Evolutionary conservation across 2,329 filamentous ascomycete species (phyloP), one percentile per base, ranked within the genome.

Genomic region (Colletotrichum sp.): DNA sequence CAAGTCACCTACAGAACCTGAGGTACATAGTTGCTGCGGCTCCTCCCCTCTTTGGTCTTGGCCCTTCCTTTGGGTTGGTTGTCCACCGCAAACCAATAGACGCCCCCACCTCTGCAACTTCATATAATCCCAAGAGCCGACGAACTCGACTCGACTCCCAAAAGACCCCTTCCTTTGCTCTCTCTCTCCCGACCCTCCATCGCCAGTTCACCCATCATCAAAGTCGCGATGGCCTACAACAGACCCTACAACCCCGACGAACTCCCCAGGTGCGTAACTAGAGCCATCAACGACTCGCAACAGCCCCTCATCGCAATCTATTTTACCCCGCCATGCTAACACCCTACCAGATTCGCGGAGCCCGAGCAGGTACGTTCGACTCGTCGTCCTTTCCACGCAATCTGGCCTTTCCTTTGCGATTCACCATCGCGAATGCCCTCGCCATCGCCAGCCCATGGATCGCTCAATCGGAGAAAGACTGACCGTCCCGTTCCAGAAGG

Each of bases 231-330:
- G 96, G 96, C 96, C 72, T 98, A 98, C 90, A 98, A 98, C 87
- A 93, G 93, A 84, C 92, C 94, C 71, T 97, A 96, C 88, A 98
- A 99, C 85, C 96, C 96, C 39, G 96, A 99, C 88, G 95, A 96
- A 83, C 92, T 99, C 78, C 96, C 96, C 83, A 95, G 95, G 94
- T 97, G 90, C 87, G 93, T 86, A 34, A 15, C 56, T 18, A 22
- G 43, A 52, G 43, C 43, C 43, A 13, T 52, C n/a, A 62, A 67
- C 70, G 52, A 77, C 65, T 75, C 77, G 80, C 43, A 43, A 27
- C 43, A 68, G 48, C 70, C 61, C 61, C 58, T 77, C 65, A 62
- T 43, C 56, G 43, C 43, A 71, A 73, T 70, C 64, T 66, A 30
- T 39, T 64, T 60, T 61, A 75, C 73, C 74, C 74, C 71, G 74